Percentiles rank a stretch among this genome's conserved stretches.
These are phyloP conservation scores for Diaporthe velutina DNA, from an alignment of 2,329 filamentous ascomycete species.

Conservation along the genomic window DNA sequence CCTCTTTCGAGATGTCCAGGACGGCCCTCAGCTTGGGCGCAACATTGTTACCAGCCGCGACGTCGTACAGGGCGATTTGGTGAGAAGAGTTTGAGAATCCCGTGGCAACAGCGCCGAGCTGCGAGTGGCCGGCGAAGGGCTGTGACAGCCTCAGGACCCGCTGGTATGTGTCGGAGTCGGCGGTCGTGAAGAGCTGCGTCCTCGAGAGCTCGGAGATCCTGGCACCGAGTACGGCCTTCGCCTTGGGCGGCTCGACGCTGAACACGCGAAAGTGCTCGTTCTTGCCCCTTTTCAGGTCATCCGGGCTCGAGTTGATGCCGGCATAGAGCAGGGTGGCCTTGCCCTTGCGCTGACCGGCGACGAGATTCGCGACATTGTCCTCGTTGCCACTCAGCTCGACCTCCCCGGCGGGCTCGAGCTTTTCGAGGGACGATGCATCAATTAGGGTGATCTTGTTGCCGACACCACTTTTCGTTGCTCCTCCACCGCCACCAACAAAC, in stretches of 20 bases:
- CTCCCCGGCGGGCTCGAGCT: constrained; percentile 76
- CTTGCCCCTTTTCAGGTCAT: constrained; percentile 78
- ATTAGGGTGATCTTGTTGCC: constrained; percentile 87
- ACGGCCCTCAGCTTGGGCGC: constrained; percentile 63
- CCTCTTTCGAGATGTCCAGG: constrained; percentile 67
- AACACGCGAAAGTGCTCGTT: constrained; percentile 90
- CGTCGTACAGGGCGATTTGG: constrained; percentile 85
- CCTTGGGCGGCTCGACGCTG: constrained; percentile 61
- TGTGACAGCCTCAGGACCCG: constrained; percentile 68
- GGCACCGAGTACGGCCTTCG: constrained; percentile 49
- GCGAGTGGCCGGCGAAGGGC: constrained; percentile 64
- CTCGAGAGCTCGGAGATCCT: constrained; percentile 67
- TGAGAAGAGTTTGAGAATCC: constrained; percentile 77
- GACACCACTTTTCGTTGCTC: constrained; percentile 83
- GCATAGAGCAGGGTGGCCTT: constrained; percentile 74
- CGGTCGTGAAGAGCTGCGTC: constrained; percentile 64
- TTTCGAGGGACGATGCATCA: constrained; percentile 74
- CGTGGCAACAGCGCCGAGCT: constrained; percentile 83
- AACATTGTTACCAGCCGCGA: constrained; percentile 65
- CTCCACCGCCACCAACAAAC: constrained; percentile 89
- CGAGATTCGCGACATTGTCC: constrained; percentile 89
- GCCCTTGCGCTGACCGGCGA: constrained; percentile 72
- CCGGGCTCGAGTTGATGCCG: constrained; percentile 85
- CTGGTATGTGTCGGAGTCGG: constrained; percentile 69
- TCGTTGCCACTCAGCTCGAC: constrained; percentile 85